Evolutionary conservation across 2,329 filamentous ascomycete genomes (phyloP).

Genomic region (Penicillium sp.): DNA sequence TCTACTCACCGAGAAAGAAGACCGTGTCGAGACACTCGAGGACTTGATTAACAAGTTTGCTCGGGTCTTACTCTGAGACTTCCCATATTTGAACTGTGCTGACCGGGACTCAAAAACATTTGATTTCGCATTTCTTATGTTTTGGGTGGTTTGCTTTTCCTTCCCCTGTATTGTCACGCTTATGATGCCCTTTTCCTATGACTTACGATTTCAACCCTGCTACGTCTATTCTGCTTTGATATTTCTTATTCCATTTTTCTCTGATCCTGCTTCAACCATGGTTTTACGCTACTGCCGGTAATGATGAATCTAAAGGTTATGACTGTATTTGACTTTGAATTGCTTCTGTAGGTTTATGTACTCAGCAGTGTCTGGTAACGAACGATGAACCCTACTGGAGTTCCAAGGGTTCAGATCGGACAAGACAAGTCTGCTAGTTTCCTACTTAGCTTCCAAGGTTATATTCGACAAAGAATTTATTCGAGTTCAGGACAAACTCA

Average conservation of each 20-base stretch:
- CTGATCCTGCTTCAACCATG: background rate
- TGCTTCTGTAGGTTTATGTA: background rate
- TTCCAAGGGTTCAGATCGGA: too few species aligned
- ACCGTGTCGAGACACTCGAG: slow-evolving; percentile 33
- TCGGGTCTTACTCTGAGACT: slow-evolving; percentile 20
- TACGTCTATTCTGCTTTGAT: slow-evolving; percentile 1
- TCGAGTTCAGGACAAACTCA: too few species aligned
- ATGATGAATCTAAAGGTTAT: slow-evolving; percentile 12
- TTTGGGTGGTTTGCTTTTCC: background rate
- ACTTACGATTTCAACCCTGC: background rate
- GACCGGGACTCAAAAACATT: background rate
- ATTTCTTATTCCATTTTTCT: background rate
- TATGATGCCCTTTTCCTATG: background rate
- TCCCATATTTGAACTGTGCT: background rate
- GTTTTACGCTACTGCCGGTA: slow-evolving; percentile 7
- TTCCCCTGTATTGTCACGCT: background rate
- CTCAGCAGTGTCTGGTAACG: too few species aligned
- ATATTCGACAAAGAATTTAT: too few species aligned
- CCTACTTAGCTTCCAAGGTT: too few species aligned
- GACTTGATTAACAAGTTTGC: slow-evolving; percentile 33
- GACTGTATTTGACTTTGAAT: slow-evolving; percentile 6
- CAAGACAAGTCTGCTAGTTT: too few species aligned
- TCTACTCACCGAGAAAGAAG: slow-evolving; percentile 31
- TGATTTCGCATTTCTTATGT: background rate
- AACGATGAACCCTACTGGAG: too few species aligned